These are phyloP conservation scores for Yamadazyma mexicana DNA, from an alignment of 1,139 yeast species.

Conservation along the genomic window DNA sequence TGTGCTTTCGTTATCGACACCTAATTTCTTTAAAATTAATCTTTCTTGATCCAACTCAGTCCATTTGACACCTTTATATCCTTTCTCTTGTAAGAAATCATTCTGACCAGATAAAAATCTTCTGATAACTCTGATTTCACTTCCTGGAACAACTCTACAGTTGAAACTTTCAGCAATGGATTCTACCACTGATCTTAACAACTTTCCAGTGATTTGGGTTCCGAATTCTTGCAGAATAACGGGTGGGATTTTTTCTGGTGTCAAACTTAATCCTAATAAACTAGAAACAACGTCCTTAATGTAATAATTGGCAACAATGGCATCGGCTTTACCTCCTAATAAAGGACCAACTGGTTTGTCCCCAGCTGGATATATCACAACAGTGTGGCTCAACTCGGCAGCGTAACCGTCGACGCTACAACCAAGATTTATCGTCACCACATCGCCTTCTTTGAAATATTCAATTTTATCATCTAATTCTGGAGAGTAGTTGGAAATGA, in stretches of 20 bases:
- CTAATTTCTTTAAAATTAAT: constrained; percentile 13
- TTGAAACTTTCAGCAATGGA: constrained; percentile 76
- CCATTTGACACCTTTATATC: constrained; percentile 93
- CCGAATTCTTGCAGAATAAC: constrained; percentile 29
- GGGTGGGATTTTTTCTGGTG: constrained; percentile 71
- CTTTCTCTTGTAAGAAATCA: constrained; percentile 87
- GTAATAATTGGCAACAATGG: constrained; percentile 82
- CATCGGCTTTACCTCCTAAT: constrained; percentile 84
- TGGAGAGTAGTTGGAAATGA: constrained; percentile 80
- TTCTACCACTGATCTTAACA: constrained; percentile 76
- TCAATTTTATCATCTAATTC: constrained; percentile 64
- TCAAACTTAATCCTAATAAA: constrained; percentile 68
- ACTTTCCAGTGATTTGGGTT: constrained; percentile 57
- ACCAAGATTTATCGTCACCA: constrained; percentile 80
- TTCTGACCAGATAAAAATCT: constrained; percentile 95
- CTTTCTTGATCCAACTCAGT: constrained; percentile 76
- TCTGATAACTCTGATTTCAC: constrained; percentile 86
- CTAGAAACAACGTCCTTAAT: constrained; percentile 83
- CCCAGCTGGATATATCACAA: constrained; percentile 76
- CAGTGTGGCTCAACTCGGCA: constrained; percentile 79
- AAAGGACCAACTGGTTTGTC: constrained; percentile 70
- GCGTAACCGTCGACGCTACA: constrained; percentile 96
- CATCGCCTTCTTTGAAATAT: constrained; percentile 71
- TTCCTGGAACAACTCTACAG: constrained; percentile 87
- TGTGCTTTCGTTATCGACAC: constrained; percentile 5